Evolutionary conservation across 495 filamentous ascomycete genomes (phyloP).

Genomic region (Lophium mytilinum): DNA sequence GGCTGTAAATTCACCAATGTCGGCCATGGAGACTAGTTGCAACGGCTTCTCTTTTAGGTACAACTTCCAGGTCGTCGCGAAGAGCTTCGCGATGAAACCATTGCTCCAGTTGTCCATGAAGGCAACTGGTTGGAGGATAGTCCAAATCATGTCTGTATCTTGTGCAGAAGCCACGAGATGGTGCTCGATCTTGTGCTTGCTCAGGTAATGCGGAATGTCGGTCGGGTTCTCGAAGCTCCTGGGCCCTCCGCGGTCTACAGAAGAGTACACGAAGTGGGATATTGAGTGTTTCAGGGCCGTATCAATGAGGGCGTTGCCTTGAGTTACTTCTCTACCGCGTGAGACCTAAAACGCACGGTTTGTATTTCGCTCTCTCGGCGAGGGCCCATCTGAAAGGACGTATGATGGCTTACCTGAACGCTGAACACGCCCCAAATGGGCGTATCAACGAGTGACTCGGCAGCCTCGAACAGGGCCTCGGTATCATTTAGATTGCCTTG

Average conservation of each 20-base stretch:
- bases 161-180: slow-evolving; percentile 43
- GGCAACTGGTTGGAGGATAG: slow-evolving; percentile 44
- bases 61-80: slow-evolving; percentile 45
- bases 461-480: slow-evolving; percentile 44
- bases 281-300: slow-evolving; percentile 49
- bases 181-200: slow-evolving; percentile 57
- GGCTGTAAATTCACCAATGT: slow-evolving; percentile 60
- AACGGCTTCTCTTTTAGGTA: slow-evolving; percentile 42
- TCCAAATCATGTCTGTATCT: slow-evolving; percentile 40
- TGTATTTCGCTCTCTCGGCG: neutral
- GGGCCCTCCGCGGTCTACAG: slow-evolving; percentile 58
- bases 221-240: slow-evolving; percentile 49
- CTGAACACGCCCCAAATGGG: slow-evolving; percentile 34
- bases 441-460: slow-evolving; percentile 38
- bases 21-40: slow-evolving; percentile 48
- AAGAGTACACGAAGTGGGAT: slow-evolving; percentile 56
- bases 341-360: slow-evolving; percentile 23
- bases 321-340: slow-evolving; percentile 46
- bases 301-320: slow-evolving; percentile 57
- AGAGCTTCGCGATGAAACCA: slow-evolving; percentile 51
- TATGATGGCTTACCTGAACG: slow-evolving; percentile 26
- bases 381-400: slow-evolving; percentile 23
- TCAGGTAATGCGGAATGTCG: slow-evolving; percentile 51
- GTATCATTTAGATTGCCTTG: slow-evolving; percentile 49
- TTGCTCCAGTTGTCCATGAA: slow-evolving; percentile 61